Conservation (phyloP, 495 filamentous ascomycete genomes). For the Podospora tetraspora region DNA sequence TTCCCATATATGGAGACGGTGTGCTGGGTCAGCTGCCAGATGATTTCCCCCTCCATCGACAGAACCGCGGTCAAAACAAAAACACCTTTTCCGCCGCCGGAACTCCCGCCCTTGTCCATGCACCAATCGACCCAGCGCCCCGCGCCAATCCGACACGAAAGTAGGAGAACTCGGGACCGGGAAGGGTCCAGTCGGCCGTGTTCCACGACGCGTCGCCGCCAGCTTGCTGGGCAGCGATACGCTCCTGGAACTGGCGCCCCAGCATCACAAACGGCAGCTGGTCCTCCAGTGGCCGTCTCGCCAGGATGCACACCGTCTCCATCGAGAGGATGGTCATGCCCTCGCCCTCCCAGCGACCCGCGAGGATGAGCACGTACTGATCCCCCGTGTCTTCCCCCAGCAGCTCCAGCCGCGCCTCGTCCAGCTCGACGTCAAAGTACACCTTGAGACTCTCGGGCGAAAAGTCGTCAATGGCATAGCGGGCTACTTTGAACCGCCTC, state of each 20-base stretch:
- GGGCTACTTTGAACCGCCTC: background rate
- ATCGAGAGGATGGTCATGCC: background rate
- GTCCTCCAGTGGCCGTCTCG: background rate
- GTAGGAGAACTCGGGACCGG: background rate
- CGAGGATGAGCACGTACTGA: background rate
- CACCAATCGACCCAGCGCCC: background rate
- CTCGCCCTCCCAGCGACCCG: background rate
- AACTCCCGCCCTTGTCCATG: background rate
- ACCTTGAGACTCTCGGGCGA: background rate
- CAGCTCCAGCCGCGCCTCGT: background rate
- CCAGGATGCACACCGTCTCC: slow-evolving; percentile 4
- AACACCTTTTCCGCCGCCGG: background rate
- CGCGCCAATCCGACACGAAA: background rate
- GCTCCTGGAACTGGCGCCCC: background rate
- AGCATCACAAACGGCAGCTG: background rate
- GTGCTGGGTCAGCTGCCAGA: too few relatives aligned
- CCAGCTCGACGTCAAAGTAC: background rate
- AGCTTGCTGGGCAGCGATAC: background rate
- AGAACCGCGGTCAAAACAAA: background rate
- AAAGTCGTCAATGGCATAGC: background rate
- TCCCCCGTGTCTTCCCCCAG: background rate
- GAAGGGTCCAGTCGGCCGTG: background rate
- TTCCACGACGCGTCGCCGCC: background rate
- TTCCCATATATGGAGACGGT: background rate
- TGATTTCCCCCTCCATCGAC: too few relatives aligned